A percentile compares a stretch with the other conserved stretches of the same genome.
These are phyloP conservation scores for Blumeriella jaapii DNA, from an alignment of 2,329 filamentous ascomycete genomes.

Conservation along the genomic window DNA sequence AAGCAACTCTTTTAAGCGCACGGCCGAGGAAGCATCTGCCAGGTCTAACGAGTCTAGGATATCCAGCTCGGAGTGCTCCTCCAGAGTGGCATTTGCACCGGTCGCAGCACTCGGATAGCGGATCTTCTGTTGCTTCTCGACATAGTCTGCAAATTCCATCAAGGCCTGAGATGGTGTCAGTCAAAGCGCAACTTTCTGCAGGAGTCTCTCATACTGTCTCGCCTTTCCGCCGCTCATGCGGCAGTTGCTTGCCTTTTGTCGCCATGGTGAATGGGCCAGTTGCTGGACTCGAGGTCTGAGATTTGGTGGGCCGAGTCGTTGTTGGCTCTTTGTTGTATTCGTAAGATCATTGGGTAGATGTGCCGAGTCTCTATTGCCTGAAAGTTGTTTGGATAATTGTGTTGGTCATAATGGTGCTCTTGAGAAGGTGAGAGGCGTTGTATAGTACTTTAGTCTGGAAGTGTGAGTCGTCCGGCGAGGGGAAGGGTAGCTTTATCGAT, in stretches of 20 bases:
- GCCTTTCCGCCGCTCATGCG: slow-evolving; percentile 73
- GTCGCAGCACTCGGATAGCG: slow-evolving; percentile 40
- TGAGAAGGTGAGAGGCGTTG: no score
- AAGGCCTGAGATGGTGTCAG: slow-evolving; percentile 44
- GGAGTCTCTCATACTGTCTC: slow-evolving; percentile 58
- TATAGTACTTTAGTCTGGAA: no score
- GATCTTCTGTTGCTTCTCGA: slow-evolving; percentile 80
- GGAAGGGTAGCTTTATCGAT: slow-evolving; percentile 28
- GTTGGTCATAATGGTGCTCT: no score
- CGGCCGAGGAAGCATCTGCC: slow-evolving; percentile 54
- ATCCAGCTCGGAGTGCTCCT: slow-evolving; percentile 81
- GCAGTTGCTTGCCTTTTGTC: slow-evolving; percentile 45
- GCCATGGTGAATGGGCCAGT: slow-evolving; percentile 36
- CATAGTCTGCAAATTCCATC: slow-evolving; percentile 95
- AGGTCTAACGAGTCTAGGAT: slow-evolving; percentile 68
- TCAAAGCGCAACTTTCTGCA: not conserved
- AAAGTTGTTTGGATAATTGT: not conserved
- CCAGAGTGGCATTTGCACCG: slow-evolving; percentile 25
- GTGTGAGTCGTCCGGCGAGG: slow-evolving; percentile 17
- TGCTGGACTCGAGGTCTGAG: not conserved
- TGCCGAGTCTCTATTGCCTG: not conserved
- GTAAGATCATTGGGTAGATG: slow-evolving; percentile 11
- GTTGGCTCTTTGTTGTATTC: slow-evolving; percentile 9
- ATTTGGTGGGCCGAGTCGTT: not conserved
- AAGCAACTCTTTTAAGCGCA: slow-evolving; percentile 66